Evolutionary conservation across 306 rosid species (phyloP), one percentile per base, ranked within the genome.

Genomic region (Quercus robur): DNA sequence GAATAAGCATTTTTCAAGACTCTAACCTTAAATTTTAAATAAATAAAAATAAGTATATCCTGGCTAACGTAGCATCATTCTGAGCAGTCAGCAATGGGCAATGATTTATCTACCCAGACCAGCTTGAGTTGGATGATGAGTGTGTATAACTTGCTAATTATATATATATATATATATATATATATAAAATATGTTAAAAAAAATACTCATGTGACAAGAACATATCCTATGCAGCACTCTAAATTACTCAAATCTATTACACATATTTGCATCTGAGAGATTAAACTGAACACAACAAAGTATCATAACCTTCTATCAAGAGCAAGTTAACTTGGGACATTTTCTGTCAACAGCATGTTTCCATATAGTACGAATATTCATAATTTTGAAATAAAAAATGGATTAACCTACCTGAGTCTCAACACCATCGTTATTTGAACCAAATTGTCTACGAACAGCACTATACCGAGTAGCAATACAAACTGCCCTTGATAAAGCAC

Each of bases 401-500:
- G 46, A 59, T 77, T 71, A 57, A 25, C 81, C 66, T 87, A 93
- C 99, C 90, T 93, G 99, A 62, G 96, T 89, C 86, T 95, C 99
- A 75, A 71, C 80, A 77, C 91, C 92, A 46, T 94, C 94, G 59
- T 90, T 75, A 11, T 89, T 85, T 2, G 94, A 84, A 54, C 98
- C 99, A 84, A 95, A 95, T 71, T 95, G 99, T 80, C 99, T 84
- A 73, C 99, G 92, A 85, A 95, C 98, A 76, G 96, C 96, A 84
- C 99, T 95, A 73, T 93, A 95, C 85, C 99, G 91, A 26, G 99
- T 95, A 74, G 99, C 98, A 84, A 95, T 95, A 80, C 99, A 95
- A 73, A 93, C 97, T 71, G 98, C 99, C 56, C 97, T 89, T 6
- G 99, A 93, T 86, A 95, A 88, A 74, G 98, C 98, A 83, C 30